A percentile compares a stretch with the other conserved stretches of the same genome.
Evolutionary conservation across 2,329 filamentous ascomycete species (phyloP).

Genomic region (Botrytis hyacinthi): DNA sequence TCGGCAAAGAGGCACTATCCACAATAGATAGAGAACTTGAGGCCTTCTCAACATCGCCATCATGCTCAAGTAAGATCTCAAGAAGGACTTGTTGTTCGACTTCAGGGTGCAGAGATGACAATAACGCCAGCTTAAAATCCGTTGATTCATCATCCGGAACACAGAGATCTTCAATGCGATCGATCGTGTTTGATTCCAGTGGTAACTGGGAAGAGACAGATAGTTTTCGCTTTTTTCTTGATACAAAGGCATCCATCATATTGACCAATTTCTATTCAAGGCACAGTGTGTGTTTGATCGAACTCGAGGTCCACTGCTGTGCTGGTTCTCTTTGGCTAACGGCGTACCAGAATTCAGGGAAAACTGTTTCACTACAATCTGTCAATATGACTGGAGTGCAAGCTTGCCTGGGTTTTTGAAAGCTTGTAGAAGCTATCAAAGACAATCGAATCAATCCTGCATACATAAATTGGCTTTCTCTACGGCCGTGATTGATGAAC

Average conservation of each 20-base stretch:
- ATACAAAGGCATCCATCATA: conserved; percentile 59
- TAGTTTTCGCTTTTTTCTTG: conserved; percentile 52
- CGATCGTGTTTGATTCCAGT: background rate
- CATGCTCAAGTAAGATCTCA: conserved; percentile 72
- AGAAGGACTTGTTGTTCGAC: conserved; percentile 66
- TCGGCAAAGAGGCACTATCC: conserved; percentile 21
- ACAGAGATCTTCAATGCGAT: conserved; percentile 32
- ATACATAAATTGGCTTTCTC: background rate
- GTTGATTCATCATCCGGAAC: conserved; percentile 66
- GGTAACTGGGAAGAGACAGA: conserved; percentile 26
- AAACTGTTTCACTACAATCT: background rate
- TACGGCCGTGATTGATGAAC: background rate
- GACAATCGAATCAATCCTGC: rapidly evolving
- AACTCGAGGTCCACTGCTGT: background rate
- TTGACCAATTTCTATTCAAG: too few relatives aligned
- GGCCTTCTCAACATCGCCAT: conserved; percentile 71
- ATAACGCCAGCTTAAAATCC: conserved; percentile 81
- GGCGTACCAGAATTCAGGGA: background rate
- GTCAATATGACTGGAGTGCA: background rate
- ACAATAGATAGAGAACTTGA: conserved; percentile 52
- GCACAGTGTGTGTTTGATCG: background rate
- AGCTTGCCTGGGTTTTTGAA: background rate
- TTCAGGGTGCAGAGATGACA: conserved; percentile 72
- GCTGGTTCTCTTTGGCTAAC: background rate
- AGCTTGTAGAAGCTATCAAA: background rate